Evolutionary conservation across 2,329 filamentous ascomycete genomes (phyloP).

Genomic region (Phialemoniopsis sp.): DNA sequence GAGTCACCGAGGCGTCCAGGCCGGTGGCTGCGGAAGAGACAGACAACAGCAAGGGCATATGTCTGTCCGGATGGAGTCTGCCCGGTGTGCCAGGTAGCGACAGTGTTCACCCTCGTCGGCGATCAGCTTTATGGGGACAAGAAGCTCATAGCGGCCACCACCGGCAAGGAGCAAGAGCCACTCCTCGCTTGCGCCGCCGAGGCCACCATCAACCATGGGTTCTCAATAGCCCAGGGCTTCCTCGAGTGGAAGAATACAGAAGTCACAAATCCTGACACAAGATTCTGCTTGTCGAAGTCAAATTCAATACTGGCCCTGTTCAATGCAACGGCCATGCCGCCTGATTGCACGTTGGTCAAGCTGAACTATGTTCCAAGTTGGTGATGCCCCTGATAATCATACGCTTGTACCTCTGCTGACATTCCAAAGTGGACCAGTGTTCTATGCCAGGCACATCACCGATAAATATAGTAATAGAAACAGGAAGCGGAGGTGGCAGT

Average conservation of each 20-base stretch:
- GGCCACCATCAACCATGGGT: conserved; percentile 1
- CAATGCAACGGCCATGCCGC: background rate
- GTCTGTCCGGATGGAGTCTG: conserved; percentile 1
- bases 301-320: conserved; percentile 2
- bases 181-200: conserved; percentile 1
- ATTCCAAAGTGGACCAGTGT: too few species aligned
- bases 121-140: conserved; percentile 4
- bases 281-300: conserved; percentile 3
- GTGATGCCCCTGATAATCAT: background rate
- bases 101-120: conserved; percentile 4
- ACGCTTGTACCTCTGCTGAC: too few species aligned
- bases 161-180: background rate
- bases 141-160: conserved; percentile 1
- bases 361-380: conserved; percentile 1
- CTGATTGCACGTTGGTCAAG: conserved; percentile 1
- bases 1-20: background rate
- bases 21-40: conserved; percentile 1
- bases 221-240: conserved; percentile 1
- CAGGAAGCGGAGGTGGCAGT: too few species aligned
- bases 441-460: too few species aligned
- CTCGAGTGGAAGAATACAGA: conserved; percentile 1
- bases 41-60: background rate
- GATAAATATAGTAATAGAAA: too few species aligned
- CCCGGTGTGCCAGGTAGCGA: conserved; percentile 1
- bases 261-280: background rate